Conservation (phyloP, 257 asterid genomes). For the Capsicum baccatum region DNA sequence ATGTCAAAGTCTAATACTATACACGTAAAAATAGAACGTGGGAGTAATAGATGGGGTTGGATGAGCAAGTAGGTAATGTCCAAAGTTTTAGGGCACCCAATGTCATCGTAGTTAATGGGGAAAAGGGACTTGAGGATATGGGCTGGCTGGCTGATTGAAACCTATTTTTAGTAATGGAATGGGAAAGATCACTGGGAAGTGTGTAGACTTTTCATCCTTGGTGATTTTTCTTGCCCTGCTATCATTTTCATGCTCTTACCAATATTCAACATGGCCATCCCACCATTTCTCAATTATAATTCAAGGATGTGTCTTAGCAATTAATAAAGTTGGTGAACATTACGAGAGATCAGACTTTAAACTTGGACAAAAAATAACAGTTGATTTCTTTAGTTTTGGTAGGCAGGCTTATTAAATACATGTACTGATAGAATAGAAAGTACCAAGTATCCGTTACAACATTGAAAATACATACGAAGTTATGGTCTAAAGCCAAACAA, state of each 20-base stretch:
- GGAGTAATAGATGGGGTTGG: neutral
- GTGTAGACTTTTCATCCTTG: neutral
- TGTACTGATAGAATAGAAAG: neutral
- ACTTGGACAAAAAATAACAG: too few relatives aligned
- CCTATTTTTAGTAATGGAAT: neutral
- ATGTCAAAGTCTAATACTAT: too few relatives aligned
- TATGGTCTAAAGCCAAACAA: neutral
- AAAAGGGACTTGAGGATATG: neutral
- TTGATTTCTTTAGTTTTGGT: neutral
- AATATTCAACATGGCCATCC: neutral
- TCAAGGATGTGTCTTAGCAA: neutral
- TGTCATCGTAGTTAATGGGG: neutral
- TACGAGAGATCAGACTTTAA: neutral
- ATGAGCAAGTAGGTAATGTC: neutral
- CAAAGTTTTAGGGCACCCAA: neutral
- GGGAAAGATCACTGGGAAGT: neutral
- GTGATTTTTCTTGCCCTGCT: neutral
- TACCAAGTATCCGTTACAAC: neutral
- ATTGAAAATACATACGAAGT: neutral
- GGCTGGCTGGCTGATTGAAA: neutral
- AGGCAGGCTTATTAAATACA: neutral
- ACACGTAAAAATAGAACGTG: neutral
- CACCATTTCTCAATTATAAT: neutral
- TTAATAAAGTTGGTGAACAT: conserved; percentile 2
- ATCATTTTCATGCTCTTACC: neutral